Percentiles rank a stretch among this genome's conserved stretches.
These are phyloP conservation scores for Porphyrellus cyaneotinctus DNA, from an alignment of 768 basidiomycete genomes.

Conservation along the genomic window DNA sequence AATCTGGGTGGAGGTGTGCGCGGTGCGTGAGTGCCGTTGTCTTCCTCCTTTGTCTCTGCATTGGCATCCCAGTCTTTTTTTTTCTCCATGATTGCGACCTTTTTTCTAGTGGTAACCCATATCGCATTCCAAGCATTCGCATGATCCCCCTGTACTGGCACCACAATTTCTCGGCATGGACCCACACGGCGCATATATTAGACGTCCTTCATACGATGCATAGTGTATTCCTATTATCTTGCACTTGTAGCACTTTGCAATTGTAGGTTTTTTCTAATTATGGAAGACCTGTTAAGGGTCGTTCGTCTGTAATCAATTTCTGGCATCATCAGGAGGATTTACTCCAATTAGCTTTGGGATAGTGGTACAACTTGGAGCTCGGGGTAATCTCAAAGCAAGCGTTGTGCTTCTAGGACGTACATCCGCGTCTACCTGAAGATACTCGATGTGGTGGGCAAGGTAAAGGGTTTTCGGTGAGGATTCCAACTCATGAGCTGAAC, in stretches of 20 bases:
- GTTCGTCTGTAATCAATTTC: too few relatives aligned
- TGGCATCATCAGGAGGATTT: neutral
- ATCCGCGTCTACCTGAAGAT: conserved; percentile 19
- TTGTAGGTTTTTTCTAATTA: conserved; percentile 15
- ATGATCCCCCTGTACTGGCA: conserved; percentile 23
- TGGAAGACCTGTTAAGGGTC: too few relatives aligned
- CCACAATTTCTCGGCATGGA: conserved; percentile 21
- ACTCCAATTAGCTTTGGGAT: conserved; percentile 2
- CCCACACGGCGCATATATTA: conserved; percentile 21
- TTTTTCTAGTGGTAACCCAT: conserved; percentile 13
- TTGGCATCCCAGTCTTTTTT: conserved; percentile 2
- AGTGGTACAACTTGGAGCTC: conserved; percentile 16
- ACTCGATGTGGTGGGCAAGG: conserved; percentile 10
- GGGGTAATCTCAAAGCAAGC: too few relatives aligned
- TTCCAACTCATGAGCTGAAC: conserved; percentile 25
- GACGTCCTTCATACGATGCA: conserved; percentile 13
- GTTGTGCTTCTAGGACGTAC: conserved; percentile 14
- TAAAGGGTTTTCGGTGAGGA: conserved; percentile 8
- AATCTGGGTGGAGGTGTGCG: conserved; percentile 18
- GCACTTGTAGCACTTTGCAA: conserved; percentile 20
- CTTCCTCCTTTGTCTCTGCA: conserved; percentile 1
- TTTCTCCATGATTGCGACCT: neutral
- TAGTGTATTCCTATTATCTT: conserved; percentile 18
- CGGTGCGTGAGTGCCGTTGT: conserved; percentile 17
- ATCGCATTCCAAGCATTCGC: conserved; percentile 25